Evolutionary conservation across 768 basidiomycete genomes (phyloP), one percentile per base, ranked within the genome.

Genomic region (Imleria badia): DNA sequence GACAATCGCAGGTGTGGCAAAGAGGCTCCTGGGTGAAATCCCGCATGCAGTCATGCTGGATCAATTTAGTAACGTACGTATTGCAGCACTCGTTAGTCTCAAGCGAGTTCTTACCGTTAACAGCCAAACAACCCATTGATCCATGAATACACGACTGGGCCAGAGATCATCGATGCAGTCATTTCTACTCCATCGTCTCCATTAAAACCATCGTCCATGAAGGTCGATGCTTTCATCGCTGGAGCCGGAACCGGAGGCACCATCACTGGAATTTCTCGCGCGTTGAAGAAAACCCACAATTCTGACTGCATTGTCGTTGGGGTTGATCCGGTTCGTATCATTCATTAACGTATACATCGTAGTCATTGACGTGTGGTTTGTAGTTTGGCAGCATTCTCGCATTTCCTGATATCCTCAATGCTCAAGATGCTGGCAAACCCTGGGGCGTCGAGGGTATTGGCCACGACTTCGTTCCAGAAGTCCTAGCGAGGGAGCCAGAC

Each of bases 371-470:
- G 41, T 66, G 35, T 61, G 45, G 30, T 23, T 8, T 36, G n/a
- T 59, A 92, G 91, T 79, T 84, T 70, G 96, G 96, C 39, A 97
- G 94, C 61, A 81, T 96, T 53, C 84, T 98, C 30, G 94, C 94
- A 0, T 55, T 77, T 30, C 91, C 93, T 0, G 81, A 84, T 38
- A 58, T 66, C 15, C 75, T 94, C 45, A 94, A 94, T 64, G 67
- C 65, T 2, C 73, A 70, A 19, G 52, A 52, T 47, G 71, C 69
- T 39, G 85, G 81, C 12, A 40, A 58, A 20, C 72, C 74, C 48
- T 98, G 97, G 64, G 68, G 85, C 47, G 85, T 98, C 20, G 97
- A 99, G 69, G 97, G 97, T n/a, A 98, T 98, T 50, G 97, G 97
- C 29, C 94, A 94, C 62, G 93, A 95, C 70, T 96, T 96, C 66